Evolutionary conservation across 129 eudicot genomes (phyloP).

Genomic region (Flaveria linearis): DNA sequence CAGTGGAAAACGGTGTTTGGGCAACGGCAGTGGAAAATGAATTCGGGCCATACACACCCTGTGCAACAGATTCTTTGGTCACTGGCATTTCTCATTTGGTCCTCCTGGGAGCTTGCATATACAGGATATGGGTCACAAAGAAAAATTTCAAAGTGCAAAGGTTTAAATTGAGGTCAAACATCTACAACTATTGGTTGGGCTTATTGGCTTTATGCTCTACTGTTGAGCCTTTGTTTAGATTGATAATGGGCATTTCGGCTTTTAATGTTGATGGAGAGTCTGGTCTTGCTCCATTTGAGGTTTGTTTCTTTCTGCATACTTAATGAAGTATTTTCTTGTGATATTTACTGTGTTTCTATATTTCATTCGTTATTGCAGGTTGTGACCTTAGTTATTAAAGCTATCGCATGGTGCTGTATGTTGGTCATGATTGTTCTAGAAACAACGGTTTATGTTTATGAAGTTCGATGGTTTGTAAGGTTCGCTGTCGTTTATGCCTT

Average conservation of each 20-base stretch:
- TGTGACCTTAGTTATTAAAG: conserved; percentile 64
- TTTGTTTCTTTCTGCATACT: conserved; percentile 33
- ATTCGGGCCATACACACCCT: conserved; percentile 86
- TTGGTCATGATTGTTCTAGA: conserved; percentile 66
- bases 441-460: conserved; percentile 72
- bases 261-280: conserved; percentile 67
- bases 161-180: conserved; percentile 65
- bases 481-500: conserved; percentile 74
- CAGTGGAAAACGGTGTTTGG: conserved; percentile 84
- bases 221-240: conserved; percentile 76
- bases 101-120: conserved; percentile 58
- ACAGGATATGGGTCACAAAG: conserved; percentile 65
- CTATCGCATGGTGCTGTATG: conserved; percentile 80
- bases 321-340: not conserved
- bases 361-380: conserved; percentile 46
- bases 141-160: conserved; percentile 58
- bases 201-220: conserved; percentile 64
- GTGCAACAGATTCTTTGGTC: conserved; percentile 78
- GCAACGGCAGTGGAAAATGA: conserved; percentile 69
- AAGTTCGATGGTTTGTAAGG: conserved; percentile 83
- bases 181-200: conserved; percentile 66
- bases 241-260: conserved; percentile 76
- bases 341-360: not conserved
- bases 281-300: conserved; percentile 86
- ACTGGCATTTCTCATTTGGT: conserved; percentile 68